A percentile compares a stretch with the other conserved stretches of the same genome.
Conservation (phyloP, 116 monocot genomes). For the Trichopus zeylanicus region DNA sequence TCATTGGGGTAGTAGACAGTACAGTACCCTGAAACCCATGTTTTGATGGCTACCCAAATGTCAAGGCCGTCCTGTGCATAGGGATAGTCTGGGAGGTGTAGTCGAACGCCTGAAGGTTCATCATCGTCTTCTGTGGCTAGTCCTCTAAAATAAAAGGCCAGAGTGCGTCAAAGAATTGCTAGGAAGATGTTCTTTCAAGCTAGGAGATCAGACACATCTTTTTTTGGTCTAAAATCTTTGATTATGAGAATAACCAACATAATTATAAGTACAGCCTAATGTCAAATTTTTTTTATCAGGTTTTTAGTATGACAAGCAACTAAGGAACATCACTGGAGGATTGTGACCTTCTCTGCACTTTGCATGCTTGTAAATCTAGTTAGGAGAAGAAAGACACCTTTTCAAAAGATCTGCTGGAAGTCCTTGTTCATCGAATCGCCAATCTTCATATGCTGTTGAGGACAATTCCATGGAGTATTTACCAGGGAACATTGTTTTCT, state of each 20-base stretch:
- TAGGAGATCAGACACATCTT: too few species aligned
- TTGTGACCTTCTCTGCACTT: too few species aligned
- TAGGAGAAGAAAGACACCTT: conserved; percentile 39
- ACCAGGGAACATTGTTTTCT: conserved; percentile 57
- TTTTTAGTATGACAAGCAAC: too few species aligned
- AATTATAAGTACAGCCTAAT: too few species aligned
- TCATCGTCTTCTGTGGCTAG: conserved; percentile 26
- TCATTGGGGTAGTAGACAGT: conserved; percentile 35
- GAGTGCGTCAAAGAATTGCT: too few species aligned
- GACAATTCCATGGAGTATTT: conserved; percentile 53
- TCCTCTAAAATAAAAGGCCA: conserved; percentile 22
- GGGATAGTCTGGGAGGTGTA: conserved; percentile 62
- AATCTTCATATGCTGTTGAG: conserved; percentile 43
- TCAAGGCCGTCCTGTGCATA: conserved; percentile 72
- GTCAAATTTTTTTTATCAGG: too few species aligned
- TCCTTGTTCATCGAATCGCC: conserved; percentile 52
- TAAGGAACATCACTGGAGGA: too few species aligned
- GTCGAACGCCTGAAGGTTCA: conserved; percentile 26
- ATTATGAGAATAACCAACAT: too few species aligned
- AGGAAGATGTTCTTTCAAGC: too few species aligned
- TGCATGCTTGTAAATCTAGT: too few species aligned
- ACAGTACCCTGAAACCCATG: conserved; percentile 45
- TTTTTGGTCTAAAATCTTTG: too few species aligned
- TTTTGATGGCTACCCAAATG: conserved; percentile 47
- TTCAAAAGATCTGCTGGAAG: conserved; percentile 69